Conservation (phyloP, 176 grass and related monocot genomes). For the Cocos nucifera region DNA sequence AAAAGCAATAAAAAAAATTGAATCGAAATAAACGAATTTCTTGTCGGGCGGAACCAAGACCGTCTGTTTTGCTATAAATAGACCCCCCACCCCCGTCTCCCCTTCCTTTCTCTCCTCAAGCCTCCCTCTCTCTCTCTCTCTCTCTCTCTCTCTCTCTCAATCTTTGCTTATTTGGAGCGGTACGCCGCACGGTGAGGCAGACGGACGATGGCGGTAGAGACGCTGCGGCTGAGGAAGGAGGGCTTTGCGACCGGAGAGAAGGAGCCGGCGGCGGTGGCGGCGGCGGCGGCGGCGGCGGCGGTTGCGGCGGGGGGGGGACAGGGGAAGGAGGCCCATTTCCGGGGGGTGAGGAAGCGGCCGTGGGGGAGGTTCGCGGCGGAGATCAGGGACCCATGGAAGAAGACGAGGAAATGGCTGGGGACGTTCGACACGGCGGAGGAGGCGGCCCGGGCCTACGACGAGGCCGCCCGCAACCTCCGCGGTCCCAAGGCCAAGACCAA, state of each 20-base stretch:
- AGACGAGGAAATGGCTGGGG: slow-evolving; percentile 24
- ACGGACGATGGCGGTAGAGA: too few species aligned
- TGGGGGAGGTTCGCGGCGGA: slow-evolving; percentile 25
- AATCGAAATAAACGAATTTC: slow-evolving; percentile 2
- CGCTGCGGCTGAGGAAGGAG: too few species aligned
- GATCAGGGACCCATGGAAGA: slow-evolving; percentile 24
- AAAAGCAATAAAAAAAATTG: slow-evolving; percentile 1
- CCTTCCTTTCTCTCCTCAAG: background rate
- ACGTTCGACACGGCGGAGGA: slow-evolving; percentile 31
- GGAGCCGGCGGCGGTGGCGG: background rate
- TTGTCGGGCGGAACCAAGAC: slow-evolving; percentile 17
- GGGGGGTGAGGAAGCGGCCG: slow-evolving; percentile 22
- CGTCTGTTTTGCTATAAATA: slow-evolving; percentile 17
- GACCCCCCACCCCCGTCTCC: background rate
- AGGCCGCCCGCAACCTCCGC: slow-evolving; percentile 17
- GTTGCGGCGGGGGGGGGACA: background rate
- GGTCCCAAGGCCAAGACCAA: slow-evolving; percentile 22
- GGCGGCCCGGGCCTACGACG: slow-evolving; percentile 23
- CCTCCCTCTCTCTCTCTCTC: too few species aligned
- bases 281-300: background rate
- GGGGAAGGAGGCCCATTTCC: slow-evolving; percentile 9
- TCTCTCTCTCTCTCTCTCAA: too few species aligned
- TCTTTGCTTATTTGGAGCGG: background rate
- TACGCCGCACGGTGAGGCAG: too few species aligned
- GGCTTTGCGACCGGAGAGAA: background rate